These are phyloP conservation scores for Paecilomyces sp. DNA, from an alignment of 2,329 filamentous ascomycete genomes.

Conservation along the genomic window DNA sequence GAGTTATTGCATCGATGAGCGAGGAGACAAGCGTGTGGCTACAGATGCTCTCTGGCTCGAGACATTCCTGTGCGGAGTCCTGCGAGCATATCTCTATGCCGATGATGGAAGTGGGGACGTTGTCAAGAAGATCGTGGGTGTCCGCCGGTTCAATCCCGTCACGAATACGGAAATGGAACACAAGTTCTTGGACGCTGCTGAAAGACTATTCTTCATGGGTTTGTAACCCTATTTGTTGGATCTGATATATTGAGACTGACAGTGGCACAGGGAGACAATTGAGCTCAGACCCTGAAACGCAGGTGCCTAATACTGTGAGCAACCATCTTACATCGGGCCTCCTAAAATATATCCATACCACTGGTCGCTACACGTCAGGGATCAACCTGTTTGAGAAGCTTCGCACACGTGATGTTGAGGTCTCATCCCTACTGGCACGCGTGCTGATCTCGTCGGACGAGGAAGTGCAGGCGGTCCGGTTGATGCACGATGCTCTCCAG, in stretches of 20 bases:
- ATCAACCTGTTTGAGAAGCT: conserved; percentile 98
- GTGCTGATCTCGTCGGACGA: conserved; percentile 93
- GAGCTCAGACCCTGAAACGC: conserved; percentile 92
- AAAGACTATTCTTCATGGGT: conserved; percentile 93
- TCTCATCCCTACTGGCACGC: conserved; percentile 84
- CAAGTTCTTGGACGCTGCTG: conserved; percentile 87
- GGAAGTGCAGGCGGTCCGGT: conserved; percentile 87
- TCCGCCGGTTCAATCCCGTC: conserved; percentile 92
- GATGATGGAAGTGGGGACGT: conserved; percentile 91
- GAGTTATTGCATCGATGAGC: conserved; percentile 94
- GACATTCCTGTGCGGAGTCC: conserved; percentile 90
- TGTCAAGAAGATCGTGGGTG: conserved; percentile 95
- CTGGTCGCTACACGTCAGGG: conserved; percentile 85
- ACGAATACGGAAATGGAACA: conserved; percentile 98
- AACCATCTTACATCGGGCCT: conserved; percentile 94
- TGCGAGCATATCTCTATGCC: conserved; percentile 92
- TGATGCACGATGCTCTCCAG: conserved; percentile 81
- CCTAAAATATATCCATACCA: conserved; percentile 90
- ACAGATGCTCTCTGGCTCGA: conserved; percentile 95
- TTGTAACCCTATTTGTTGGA: conserved; percentile 3
- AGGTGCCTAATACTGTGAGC: conserved; percentile 92
- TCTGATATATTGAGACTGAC: conserved; percentile 10
- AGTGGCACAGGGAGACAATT: conserved; percentile 70
- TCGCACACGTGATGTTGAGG: conserved; percentile 80
- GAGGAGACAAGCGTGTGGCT: conserved; percentile 87